Evolutionary conservation across 345 rosid genomes (phyloP).

Genomic region (Kernera saxatilis): DNA sequence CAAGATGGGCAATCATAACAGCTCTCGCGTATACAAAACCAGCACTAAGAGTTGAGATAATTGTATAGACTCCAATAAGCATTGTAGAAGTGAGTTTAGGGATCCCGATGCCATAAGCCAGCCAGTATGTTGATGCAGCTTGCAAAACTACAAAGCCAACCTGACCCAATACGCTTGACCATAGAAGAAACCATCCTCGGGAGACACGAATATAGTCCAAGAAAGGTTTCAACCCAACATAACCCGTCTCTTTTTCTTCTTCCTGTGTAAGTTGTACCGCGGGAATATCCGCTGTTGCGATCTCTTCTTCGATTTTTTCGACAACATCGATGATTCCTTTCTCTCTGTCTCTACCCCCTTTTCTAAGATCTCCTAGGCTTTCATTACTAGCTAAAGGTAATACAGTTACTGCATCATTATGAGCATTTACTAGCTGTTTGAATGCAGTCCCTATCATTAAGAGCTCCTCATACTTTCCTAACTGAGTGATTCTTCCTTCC

Average conservation of each 20-base stretch:
- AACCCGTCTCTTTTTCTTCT: conserved; percentile 57
- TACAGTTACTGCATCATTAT: conserved; percentile 46
- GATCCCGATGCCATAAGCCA: conserved; percentile 53
- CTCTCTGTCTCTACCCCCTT: neutral
- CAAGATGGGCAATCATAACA: conserved; percentile 41
- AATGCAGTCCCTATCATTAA: conserved; percentile 52
- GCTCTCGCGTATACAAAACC: conserved; percentile 46
- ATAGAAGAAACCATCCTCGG: conserved; percentile 36
- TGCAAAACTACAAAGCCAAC: conserved; percentile 47
- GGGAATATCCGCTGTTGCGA: conserved; percentile 20
- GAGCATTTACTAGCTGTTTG: conserved; percentile 71
- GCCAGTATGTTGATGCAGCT: conserved; percentile 69
- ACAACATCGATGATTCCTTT: conserved; percentile 14
- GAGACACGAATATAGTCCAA: conserved; percentile 55
- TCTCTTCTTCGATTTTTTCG: conserved; percentile 24
- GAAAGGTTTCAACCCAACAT: conserved; percentile 61
- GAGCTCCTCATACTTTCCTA: conserved; percentile 60
- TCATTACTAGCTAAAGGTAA: conserved; percentile 33
- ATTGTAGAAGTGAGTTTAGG: conserved; percentile 37
- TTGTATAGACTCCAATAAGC: conserved; percentile 54
- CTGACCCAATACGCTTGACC: conserved; percentile 30
- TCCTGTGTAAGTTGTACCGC: conserved; percentile 61
- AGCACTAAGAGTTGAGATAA: conserved; percentile 52
- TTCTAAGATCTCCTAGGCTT: conserved; percentile 16
- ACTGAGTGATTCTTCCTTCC: conserved; percentile 48